These are phyloP conservation scores for Eucalyptus grandis DNA, from an alignment of 345 rosid species.

Conservation along the genomic window DNA sequence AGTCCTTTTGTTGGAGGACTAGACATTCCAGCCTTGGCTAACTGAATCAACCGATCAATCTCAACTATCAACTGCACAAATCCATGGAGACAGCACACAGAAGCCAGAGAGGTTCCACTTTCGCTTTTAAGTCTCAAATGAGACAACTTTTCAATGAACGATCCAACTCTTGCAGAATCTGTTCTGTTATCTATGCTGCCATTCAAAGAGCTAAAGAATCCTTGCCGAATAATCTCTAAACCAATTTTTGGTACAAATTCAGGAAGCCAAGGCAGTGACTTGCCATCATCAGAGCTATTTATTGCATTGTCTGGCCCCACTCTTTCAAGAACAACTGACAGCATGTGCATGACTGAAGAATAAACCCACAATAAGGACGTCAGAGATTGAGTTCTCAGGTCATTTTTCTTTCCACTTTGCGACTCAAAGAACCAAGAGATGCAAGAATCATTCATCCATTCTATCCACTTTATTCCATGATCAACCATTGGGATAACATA, in stretches of 20 bases:
- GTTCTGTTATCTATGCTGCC: slow-evolving; percentile 3
- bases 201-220: slow-evolving; percentile 29
- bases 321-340: slow-evolving; percentile 59
- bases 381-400: slow-evolving; percentile 5
- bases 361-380: slow-evolving; percentile 57
- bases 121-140: slow-evolving; percentile 32
- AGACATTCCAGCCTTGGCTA: slow-evolving; percentile 27
- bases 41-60: slow-evolving; percentile 46
- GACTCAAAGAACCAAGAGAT: slow-evolving; percentile 24
- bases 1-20: slow-evolving; percentile 14
- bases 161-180: slow-evolving; percentile 15
- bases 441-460: slow-evolving; percentile 11
- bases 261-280: slow-evolving; percentile 58
- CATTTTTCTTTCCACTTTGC: slow-evolving; percentile 8
- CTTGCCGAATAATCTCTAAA: slow-evolving; percentile 49
- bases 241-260: slow-evolving; percentile 88
- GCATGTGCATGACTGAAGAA: slow-evolving; percentile 53
- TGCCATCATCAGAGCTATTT: slow-evolving; percentile 7
- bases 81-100: slow-evolving; percentile 62
- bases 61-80: slow-evolving; percentile 27
- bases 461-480: slow-evolving; percentile 63
- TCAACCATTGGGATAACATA: slow-evolving; percentile 69
- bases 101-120: slow-evolving; percentile 49
- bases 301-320: slow-evolving; percentile 23
- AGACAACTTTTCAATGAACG: slow-evolving; percentile 46